Evolutionary conservation across 164 flowering plant species (phyloP).

Genomic region (Piper longum): DNA sequence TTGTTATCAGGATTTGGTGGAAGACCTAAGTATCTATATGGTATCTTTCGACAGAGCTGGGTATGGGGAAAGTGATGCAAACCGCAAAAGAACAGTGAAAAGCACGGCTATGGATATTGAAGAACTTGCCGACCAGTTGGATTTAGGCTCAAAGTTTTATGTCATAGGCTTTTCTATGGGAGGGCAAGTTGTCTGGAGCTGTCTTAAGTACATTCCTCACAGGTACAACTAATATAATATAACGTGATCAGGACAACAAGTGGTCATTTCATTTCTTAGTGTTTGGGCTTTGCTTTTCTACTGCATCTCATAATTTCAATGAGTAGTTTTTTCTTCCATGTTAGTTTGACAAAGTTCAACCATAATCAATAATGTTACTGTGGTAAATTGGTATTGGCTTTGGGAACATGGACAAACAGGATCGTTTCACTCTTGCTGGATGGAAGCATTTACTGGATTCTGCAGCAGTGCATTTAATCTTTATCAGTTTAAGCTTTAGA

Average conservation of each 20-base stretch:
- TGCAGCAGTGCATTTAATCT: no score
- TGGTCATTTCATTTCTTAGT: not conserved
- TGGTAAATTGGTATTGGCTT: no score
- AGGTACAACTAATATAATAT: slow-evolving; percentile 11
- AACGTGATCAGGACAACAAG: not conserved
- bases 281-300: not conserved
- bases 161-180: slow-evolving; percentile 42
- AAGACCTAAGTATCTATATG: slow-evolving; percentile 34
- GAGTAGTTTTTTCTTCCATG: no score
- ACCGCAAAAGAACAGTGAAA: slow-evolving; percentile 34
- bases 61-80: slow-evolving; percentile 53
- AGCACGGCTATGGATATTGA: slow-evolving; percentile 50
- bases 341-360: no score
- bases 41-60: slow-evolving; percentile 52
- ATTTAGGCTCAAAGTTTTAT: slow-evolving; percentile 39
- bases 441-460: no score
- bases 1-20: slow-evolving; percentile 32
- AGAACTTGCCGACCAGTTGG: slow-evolving; percentile 47
- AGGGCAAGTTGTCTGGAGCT: slow-evolving; percentile 32
- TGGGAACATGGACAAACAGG: no score
- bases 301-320: no score
- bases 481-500: no score
- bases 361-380: no score
- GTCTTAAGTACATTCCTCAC: slow-evolving; percentile 32
- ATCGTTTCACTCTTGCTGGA: no score